Evolutionary conservation across 192 early-diverging fungal species (phyloP), one percentile per base, ranked within the genome.

Genomic region (Helicostylum pulchrum): DNA sequence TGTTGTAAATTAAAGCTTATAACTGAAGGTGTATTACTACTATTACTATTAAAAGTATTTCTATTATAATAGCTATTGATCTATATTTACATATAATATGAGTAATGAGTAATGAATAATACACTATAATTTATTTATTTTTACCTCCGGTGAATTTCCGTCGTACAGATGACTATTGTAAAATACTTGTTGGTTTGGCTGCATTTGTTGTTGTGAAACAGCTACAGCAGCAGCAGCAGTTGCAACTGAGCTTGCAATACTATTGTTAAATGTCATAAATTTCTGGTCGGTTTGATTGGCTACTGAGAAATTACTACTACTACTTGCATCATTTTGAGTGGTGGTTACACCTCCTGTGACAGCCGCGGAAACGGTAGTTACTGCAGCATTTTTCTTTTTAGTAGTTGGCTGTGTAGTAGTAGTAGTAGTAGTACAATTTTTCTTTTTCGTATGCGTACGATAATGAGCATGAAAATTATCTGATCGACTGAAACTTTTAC

Each of bases 381-480:
- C 48, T 20, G 48, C 48, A 50, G 48, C 48, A 50, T 6, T 12
- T 50, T 50, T 55, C 17, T 48, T 48, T 19, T 48, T 58, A 15
- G n/a, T n/a, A n/a, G n/a, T n/a, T n/a, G 30, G 9, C 1, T 39
- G 32, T 44, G 17, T 58, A 0, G 39, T 11, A 17, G 30, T 31
- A 44, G 20, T 45, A 14, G 17, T 58, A 0, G 39, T 11, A 17
- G 30, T 31, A 44, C 32, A 53, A 14, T 26, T 26, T 8, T 23
- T 68, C 75, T 87, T 87, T 71, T 84, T 87, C 62, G 78, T 81
- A 66, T 92, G 91, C 3, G 85, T 88, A 55, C 84, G 82, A 51
- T 83, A 80, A 67, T 92, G 91, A n/a, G 89, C 86, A 9, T 87
- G 81, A 64, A 90, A 87, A 61, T 88, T 90, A 50, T 88, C 88